Conservation (phyloP, 495 filamentous ascomycete species). For the Hypoxylon crocopeplum region DNA sequence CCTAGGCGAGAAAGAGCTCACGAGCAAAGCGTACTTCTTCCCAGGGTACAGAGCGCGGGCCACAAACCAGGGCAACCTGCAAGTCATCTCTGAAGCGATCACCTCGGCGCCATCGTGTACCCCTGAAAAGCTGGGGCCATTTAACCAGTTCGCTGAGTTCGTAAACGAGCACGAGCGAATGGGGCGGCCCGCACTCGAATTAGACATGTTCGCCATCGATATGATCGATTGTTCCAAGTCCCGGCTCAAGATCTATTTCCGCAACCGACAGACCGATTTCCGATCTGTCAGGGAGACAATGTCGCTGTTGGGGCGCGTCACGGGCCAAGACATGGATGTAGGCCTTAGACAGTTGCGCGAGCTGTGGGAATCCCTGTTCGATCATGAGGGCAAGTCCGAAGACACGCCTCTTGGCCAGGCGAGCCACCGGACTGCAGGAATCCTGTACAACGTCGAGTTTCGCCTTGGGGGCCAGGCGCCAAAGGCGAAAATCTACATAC, state of each 20-base stretch:
- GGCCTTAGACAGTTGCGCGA: conserved; percentile 24
- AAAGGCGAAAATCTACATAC: conserved; percentile 46
- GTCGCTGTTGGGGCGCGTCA: conserved; percentile 35
- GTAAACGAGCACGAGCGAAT: conserved; percentile 2
- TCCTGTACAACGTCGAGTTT: conserved; percentile 49
- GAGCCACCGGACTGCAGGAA: conserved; percentile 45
- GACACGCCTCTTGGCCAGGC: conserved; percentile 18
- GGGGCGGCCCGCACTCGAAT: conserved; percentile 8
- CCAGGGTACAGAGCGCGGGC: conserved; percentile 33
- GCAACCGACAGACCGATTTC: conserved; percentile 37
- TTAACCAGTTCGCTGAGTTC: conserved; percentile 17
- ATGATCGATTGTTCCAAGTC: conserved; percentile 36
- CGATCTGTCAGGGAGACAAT: conserved; percentile 39
- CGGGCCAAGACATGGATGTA: conserved; percentile 6
- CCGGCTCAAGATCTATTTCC: conserved; percentile 49
- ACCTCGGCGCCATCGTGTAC: conserved; percentile 9
- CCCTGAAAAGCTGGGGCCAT: conserved; percentile 10
- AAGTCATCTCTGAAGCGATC: conserved; percentile 33
- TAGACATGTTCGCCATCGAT: conserved; percentile 47
- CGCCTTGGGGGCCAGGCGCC: conserved; percentile 28
- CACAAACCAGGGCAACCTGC: conserved; percentile 18
- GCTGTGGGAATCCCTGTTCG: conserved; percentile 26
- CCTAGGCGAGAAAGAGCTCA: conserved; percentile 19
- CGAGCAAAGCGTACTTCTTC: conserved; percentile 42
- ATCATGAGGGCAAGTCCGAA: conserved; percentile 1